Evolutionary conservation across 306 rosid species (phyloP), one percentile per base, ranked within the genome.

Genomic region (Carpinus viminea): DNA sequence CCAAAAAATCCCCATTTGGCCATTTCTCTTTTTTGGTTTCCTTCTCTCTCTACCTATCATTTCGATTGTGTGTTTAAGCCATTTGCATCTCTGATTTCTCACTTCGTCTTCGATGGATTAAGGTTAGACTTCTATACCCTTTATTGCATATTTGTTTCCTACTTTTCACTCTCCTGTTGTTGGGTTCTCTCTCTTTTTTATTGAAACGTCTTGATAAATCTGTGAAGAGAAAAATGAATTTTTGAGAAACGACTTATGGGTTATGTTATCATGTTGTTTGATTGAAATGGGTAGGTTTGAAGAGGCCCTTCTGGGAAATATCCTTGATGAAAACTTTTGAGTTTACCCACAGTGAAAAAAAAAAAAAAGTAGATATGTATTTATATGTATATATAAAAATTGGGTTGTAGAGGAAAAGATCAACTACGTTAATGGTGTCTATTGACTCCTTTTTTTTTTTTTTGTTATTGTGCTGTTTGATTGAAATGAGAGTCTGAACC

Each of bases 51-150:
- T 65, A 12, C 54, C 74, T 81, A 45, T 75, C 75, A 84, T 76
- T 75, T 76, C 68, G 79, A 26, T 46, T 70, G 48, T 81, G 72
- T 82, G 85, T 74, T 43, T 24, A 64, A 76, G 82, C 77, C 64
- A 45, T 16, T 78, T 76, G 76, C 80, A 52, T 57, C 82, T 76
- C 78, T 55, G 74, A 31, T 53, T 62, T 72, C 61, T 60, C 62
- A 51, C 56, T 74, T 50, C 76, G 75, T 70, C 85, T 72, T 80
- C 48, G 70, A 36, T 84, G 50, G 78, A 28, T 85, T 78, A 78
- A 85, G 89, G 94, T 88, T 86, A 48, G 75, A 10, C 43, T 26
- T 24, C 10, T 61, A 50, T 51, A 53, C 38, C 76, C 70, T 54
- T 73, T 78, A 21, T 76, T 68, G 24, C 7, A 26, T 16, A 4